Percentiles rank a stretch among this genome's conserved stretches.
phyloP scores from a whole-genome alignment of 2,329 filamentous ascomycete genomes.

The Aspergillus oerlinghausenensis region DNA sequence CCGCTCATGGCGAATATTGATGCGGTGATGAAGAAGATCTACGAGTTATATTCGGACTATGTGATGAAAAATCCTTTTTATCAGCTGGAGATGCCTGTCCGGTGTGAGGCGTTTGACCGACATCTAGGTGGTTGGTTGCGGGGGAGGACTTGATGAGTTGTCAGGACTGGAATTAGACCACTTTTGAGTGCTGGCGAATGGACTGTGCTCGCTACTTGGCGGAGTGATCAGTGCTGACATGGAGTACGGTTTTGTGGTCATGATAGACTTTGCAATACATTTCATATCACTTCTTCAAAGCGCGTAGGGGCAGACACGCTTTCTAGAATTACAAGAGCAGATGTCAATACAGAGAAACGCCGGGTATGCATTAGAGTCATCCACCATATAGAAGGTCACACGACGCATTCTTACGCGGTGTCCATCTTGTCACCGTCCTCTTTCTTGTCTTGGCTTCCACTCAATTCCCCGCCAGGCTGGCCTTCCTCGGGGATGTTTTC shows the following conservation, averaged over 20 bases:
- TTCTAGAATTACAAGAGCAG: conserved; percentile 16
- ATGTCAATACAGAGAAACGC: conserved; percentile 28
- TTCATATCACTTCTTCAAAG: conserved; percentile 9
- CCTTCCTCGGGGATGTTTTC: conserved; percentile 78
- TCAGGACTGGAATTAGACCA: background rate
- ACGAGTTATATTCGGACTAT: conserved; percentile 92
- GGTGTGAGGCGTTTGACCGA: conserved; percentile 92
- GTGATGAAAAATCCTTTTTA: conserved; percentile 99
- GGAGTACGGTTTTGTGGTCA: background rate
- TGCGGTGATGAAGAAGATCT: conserved; percentile 74
- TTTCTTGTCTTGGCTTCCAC: conserved; percentile 52
- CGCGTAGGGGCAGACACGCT: conserved; percentile 10
- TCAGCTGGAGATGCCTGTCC: conserved; percentile 92
- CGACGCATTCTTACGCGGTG: conserved; percentile 58
- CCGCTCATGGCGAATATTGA: conserved; percentile 81
- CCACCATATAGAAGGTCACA: conserved; percentile 13
- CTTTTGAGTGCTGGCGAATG: background rate
- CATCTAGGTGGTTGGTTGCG: conserved; percentile 77
- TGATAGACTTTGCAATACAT: background rate
- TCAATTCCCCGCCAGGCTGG: conserved; percentile 61
- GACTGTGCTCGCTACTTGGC: background rate
- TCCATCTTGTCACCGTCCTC: conserved; percentile 80
- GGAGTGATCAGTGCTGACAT: background rate
- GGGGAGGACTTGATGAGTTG: conserved; percentile 44
- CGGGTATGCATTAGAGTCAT: conserved; percentile 36